Evolutionary conservation across 805 yeast genomes (phyloP).

Genomic region (Myxozyma sirexii): DNA sequence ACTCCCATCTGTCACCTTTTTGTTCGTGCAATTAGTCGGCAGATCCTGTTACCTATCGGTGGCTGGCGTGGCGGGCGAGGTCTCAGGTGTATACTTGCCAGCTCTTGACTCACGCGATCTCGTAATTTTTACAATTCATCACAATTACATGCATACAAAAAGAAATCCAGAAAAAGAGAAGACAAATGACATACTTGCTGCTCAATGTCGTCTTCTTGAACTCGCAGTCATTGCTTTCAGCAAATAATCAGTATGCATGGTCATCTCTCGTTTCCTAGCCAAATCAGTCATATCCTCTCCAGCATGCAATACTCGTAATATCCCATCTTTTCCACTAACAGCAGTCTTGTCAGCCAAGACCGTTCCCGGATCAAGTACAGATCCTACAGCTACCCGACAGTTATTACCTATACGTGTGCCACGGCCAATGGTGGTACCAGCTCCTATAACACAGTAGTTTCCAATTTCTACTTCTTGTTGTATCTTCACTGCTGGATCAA

Average conservation of each 20-base stretch:
- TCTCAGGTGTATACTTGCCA: no score
- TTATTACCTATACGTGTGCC: constrained; percentile 16
- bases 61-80: no score
- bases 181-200: no score
- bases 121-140: no score
- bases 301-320: neutral
- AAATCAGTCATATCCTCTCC: constrained; percentile 4
- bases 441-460: constrained; percentile 16
- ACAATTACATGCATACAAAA: no score
- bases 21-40: no score
- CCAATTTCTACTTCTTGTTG: constrained; percentile 13
- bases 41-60: no score
- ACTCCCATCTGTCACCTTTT: no score
- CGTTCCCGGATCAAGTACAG: constrained; percentile 1
- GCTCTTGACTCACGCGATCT: no score
- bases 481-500: constrained; percentile 20
- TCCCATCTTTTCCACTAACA: constrained; percentile 5
- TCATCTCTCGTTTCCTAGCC: constrained; percentile 17
- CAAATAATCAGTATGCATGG: constrained; percentile 21
- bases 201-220: constrained; percentile 2
- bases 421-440: constrained; percentile 5
- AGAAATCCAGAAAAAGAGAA: no score
- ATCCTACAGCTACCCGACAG: constrained; percentile 19
- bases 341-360: constrained; percentile 3
- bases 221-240: constrained; percentile 14